Base-by-base conservation (phyloP, 2,329 filamentous ascomycete species). In the Aspergillus sp. region DNA sequence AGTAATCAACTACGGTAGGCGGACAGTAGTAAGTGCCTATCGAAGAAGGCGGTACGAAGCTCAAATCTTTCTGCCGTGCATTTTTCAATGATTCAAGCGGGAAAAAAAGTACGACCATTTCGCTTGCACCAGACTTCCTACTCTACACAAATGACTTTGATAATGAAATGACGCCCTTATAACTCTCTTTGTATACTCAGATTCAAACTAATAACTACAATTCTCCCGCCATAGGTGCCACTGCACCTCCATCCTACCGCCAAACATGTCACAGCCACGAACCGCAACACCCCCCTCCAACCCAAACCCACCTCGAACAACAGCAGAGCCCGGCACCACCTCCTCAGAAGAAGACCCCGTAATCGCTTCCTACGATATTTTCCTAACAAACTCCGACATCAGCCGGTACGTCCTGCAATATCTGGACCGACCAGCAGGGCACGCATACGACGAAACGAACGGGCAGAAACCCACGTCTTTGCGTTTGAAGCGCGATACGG, bases 361-460 rank as follows among this genome's bases (percentile, higher is more conserved):
- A 63, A 81, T 89, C 53, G 83, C 86, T 42, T 86, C 83, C 61
- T 98, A 96, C 83, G 85, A 91, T 70, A 86, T 98, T 74, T 93
- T 89, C 77, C 86, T 96, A 70, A 96, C 93, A 66, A 89, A 91
- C 20, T 78, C 83, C 18, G 83, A 89, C 45, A 81, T 86, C 4
- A 86, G 85, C 58, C 84, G 92, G 58, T 88, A 93, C 67, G 84
- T 98, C 62, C 84, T 99, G 45, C 93, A 98, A 78, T 96, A 96
- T 74, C 89, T 93, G 24, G 76, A 79, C 60, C 89, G 90, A 61
- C 81, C 81, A 39, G 80, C 85, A 57, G 80, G 84, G 41, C 83
- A 88, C 61, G 81, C 84, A 5, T 89, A 89, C 74, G 83, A 83
- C 54, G 81, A 84, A 20, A 70, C 76, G 12, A 75, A 78, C 52